Conservation (phyloP, 140 eudicot genomes). For the Bidens hawaiensis region DNA sequence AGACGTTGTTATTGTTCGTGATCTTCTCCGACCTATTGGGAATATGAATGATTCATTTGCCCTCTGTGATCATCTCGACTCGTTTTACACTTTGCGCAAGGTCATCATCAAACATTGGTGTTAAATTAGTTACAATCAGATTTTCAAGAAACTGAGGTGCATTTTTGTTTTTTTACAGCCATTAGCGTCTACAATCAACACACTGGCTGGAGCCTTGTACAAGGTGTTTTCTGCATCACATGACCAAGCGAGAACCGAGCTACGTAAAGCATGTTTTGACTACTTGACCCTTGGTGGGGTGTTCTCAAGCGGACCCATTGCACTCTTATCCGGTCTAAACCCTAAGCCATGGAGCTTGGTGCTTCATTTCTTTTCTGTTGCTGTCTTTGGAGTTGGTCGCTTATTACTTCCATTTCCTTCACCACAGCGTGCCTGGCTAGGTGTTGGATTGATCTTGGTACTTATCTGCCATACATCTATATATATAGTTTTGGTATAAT, state of each 20-base stretch:
- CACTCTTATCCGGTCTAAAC: slow-evolving; percentile 49
- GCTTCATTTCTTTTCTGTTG: slow-evolving; percentile 61
- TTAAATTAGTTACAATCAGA: too few relatives aligned
- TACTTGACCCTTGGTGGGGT: slow-evolving; percentile 55
- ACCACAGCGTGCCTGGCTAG: slow-evolving; percentile 41
- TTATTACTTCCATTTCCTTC: slow-evolving; percentile 57
- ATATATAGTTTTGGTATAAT: not conserved
- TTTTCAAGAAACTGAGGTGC: not conserved
- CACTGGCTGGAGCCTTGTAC: slow-evolving; percentile 57
- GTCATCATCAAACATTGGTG: slow-evolving; percentile 1
- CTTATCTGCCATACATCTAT: not conserved
- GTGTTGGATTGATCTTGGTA: slow-evolving; percentile 50
- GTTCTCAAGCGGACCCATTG: slow-evolving; percentile 52
- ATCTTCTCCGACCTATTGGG: slow-evolving; percentile 43
- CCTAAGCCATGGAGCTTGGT: slow-evolving; percentile 51
- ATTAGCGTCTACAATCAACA: slow-evolving; percentile 53
- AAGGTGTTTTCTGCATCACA: slow-evolving; percentile 53
- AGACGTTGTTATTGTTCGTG: slow-evolving; percentile 45
- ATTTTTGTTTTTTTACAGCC: slow-evolving; percentile 35
- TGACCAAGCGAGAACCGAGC: slow-evolving; percentile 51
- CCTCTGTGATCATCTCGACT: slow-evolving; percentile 44
- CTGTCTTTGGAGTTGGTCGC: slow-evolving; percentile 53
- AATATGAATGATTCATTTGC: slow-evolving; percentile 38
- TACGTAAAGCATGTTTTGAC: slow-evolving; percentile 60
- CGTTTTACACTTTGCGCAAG: slow-evolving; percentile 58